Evolutionary conservation across 805 yeast species (phyloP).

Genomic region (Candida golubevii): DNA sequence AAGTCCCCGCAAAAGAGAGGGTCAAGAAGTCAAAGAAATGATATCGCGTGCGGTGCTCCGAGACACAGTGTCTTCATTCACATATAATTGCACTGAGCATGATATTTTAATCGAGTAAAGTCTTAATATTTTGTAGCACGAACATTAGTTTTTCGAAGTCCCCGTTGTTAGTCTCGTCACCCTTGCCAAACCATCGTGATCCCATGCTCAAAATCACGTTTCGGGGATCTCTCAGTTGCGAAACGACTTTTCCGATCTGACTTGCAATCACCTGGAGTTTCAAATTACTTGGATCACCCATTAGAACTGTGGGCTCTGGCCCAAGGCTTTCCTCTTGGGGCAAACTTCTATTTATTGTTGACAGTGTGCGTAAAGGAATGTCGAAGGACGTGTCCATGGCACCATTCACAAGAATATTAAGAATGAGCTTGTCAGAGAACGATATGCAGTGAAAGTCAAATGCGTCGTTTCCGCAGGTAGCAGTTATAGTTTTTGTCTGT

Average conservation of each 20-base stretch:
- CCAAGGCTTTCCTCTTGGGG: slow-evolving; percentile 21
- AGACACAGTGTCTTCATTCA: not conserved
- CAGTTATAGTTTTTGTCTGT: not conserved
- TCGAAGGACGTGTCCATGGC: slow-evolving; percentile 50
- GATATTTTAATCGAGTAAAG: not conserved
- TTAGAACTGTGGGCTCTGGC: slow-evolving; percentile 43
- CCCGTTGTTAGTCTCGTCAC: slow-evolving; percentile 21
- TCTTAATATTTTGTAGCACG: slow-evolving; percentile 29
- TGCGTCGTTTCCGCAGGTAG: slow-evolving; percentile 2
- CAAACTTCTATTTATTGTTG: slow-evolving; percentile 14
- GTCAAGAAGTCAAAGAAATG: slow-evolving; percentile 40
- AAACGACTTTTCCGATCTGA: slow-evolving; percentile 44
- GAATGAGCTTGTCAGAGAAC: slow-evolving; percentile 34
- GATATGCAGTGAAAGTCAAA: slow-evolving; percentile 25
- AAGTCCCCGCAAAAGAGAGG: slow-evolving; percentile 59
- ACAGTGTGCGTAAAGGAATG: slow-evolving; percentile 24
- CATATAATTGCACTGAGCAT: too few species aligned
- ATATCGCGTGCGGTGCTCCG: too few species aligned
- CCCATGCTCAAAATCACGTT: slow-evolving; percentile 43
- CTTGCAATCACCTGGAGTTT: slow-evolving; percentile 47
- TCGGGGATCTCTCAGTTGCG: slow-evolving; percentile 28
- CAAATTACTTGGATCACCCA: slow-evolving; percentile 46
- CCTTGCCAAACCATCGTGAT: slow-evolving; percentile 43
- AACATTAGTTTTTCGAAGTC: slow-evolving; percentile 47
- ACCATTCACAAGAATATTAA: slow-evolving; percentile 40